Base-by-base conservation (phyloP, 2,329 filamentous ascomycete genomes). In the Drechslera avenae region DNA sequence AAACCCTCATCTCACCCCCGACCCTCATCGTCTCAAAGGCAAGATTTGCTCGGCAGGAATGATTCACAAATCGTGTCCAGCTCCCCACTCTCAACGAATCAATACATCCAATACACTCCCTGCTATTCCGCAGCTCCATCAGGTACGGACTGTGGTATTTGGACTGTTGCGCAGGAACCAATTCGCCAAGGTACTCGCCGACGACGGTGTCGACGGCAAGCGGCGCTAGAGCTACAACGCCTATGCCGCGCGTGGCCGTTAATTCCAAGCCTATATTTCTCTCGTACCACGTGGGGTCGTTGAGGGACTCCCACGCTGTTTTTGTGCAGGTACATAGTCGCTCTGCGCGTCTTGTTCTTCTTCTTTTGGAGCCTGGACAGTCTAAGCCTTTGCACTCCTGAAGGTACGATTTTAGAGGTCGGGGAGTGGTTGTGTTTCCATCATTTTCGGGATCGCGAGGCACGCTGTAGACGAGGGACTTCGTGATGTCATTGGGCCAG, bases 181-280 rank as follows among this genome's bases (percentile, higher is more conserved):
- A 5, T 1, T 50, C 45, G 5, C 19, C 53, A 1, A 39, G 3
- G 12, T 56, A 53, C 43, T 56, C 50, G 30, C 50, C 53, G 1
- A 56, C 17, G 2, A 48, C 30, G 3, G 9, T 31, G 13, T 10
- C 31, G 1, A 7, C 12, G 1, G 28, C 10, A 6, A 53, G 26
- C 2, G 12, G 2, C 1, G 4, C n/a, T 1, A 28, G 18, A 3
- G 46, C 46, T 10, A 47, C 36, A 3, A 39, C n/a, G 4, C 36
- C 50, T 7, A 53, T 37, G n/a, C 50, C 13, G 18, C 7, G 19
- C 10, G 5, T 14, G 23, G 13, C 23, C 9, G 14, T 33, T 16
- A 17, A 6, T n/a, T 5, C 33, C 28, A 50, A 13, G 0, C 23
- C 18, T 8, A 50, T 31, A 7, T 50, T 18, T 2, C 32, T 3